Conservation (phyloP, 495 filamentous ascomycete species). For the Talaromyces liani region DNA sequence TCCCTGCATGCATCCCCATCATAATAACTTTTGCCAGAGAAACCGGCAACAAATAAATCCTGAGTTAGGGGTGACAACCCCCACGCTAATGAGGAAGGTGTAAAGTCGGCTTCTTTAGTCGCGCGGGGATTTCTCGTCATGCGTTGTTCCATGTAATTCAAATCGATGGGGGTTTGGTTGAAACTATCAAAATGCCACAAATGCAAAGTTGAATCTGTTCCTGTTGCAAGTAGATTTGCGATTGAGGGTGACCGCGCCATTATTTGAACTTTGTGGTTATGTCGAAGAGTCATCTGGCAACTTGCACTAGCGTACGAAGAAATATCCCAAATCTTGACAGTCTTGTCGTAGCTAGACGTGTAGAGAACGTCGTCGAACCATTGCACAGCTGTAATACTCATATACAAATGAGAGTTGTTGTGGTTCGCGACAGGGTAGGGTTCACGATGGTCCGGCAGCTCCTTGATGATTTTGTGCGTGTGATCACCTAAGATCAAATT, state of each 20-base stretch:
- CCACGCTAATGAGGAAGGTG: conserved; percentile 68
- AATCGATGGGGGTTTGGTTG: conserved; percentile 6
- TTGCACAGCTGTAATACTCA: conserved; percentile 67
- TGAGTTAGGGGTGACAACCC: conserved; percentile 43
- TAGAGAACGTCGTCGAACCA: conserved; percentile 62
- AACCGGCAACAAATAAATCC: conserved; percentile 66
- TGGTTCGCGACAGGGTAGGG: conserved; percentile 47
- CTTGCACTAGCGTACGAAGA: conserved; percentile 20
- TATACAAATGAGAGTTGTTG: conserved; percentile 60
- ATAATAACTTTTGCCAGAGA: conserved; percentile 54
- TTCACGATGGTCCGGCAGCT: conserved; percentile 65
- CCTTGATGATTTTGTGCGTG: conserved; percentile 42
- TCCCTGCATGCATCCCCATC: conserved; percentile 45
- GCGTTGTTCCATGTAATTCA: conserved; percentile 10
- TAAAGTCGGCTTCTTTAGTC: conserved; percentile 45
- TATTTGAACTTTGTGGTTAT: conserved; percentile 63
- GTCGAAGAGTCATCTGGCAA: conserved; percentile 47
- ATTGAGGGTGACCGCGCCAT: conserved; percentile 49
- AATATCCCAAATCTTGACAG: conserved; percentile 68
- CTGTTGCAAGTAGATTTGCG: conserved; percentile 44
- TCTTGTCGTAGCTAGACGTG: conserved; percentile 75
- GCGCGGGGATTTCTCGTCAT: conserved; percentile 11
- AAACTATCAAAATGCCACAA: conserved; percentile 22
- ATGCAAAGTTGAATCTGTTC: conserved; percentile 23
- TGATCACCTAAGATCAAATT: conserved; percentile 73